A percentile compares a stretch with the other conserved stretches of the same genome.
Evolutionary conservation across 805 yeast species (phyloP).

Genomic region (Cyberlindnera euphorbiae): DNA sequence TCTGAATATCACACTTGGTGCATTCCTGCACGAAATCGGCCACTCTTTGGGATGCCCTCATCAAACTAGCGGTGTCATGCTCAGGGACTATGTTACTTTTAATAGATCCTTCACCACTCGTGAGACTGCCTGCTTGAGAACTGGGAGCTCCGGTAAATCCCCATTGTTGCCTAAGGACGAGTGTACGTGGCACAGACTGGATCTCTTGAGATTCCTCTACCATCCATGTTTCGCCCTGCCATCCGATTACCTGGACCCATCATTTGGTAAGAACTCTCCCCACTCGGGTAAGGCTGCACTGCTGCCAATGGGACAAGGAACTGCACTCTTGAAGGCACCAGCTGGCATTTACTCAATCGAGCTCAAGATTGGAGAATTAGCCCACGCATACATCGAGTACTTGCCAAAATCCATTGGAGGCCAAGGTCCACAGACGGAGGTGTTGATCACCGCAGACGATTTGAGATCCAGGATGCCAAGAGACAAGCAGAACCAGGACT

Average conservation of each 20-base stretch:
- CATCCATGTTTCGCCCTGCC: constrained; percentile 81
- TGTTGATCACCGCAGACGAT: constrained; percentile 45
- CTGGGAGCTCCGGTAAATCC: constrained; percentile 41
- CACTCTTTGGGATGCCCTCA: constrained; percentile 91
- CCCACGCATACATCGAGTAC: constrained; percentile 54
- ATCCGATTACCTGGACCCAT: constrained; percentile 48
- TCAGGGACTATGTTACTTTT: constrained; percentile 76
- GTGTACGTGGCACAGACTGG: constrained; percentile 86
- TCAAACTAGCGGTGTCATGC: constrained; percentile 85
- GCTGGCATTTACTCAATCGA: constrained; percentile 78
- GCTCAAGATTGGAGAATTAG: constrained; percentile 41
- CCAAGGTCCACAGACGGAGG: constrained; percentile 50
- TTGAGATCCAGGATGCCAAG: constrained; percentile 33
- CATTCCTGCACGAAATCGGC: constrained; percentile 94
- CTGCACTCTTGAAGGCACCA: constrained; percentile 43
- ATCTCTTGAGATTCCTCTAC: constrained; percentile 66
- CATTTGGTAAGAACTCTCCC: constrained; percentile 24
- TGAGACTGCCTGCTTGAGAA: constrained; percentile 55
- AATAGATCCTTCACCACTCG: constrained; percentile 77
- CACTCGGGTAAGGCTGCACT: constrained; percentile 40
- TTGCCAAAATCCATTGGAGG: constrained; percentile 55
- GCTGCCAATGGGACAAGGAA: constrained; percentile 41
- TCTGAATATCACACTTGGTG: constrained; percentile 80
- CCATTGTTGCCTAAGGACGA: constrained; percentile 56
- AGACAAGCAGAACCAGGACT: constrained; percentile 29